These are phyloP conservation scores for Aspergillus latus DNA, from an alignment of 2,329 filamentous ascomycete species.

Conservation along the genomic window DNA sequence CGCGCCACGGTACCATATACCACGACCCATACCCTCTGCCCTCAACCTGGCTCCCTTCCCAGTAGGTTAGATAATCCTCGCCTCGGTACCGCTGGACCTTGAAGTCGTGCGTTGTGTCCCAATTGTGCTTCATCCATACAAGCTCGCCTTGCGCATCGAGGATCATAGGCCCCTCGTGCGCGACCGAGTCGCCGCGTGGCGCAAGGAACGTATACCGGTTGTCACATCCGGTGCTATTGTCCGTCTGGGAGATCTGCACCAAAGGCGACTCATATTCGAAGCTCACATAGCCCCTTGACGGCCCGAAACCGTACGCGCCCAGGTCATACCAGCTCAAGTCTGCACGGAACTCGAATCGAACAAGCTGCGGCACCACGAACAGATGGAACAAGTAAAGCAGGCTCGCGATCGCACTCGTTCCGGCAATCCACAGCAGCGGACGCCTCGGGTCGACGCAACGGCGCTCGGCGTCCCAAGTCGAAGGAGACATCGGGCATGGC, in stretches of 20 bases:
- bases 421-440: slow-evolving; percentile 1
- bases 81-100: slow-evolving; percentile 27
- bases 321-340: slow-evolving; percentile 31
- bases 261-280: slow-evolving; percentile 31
- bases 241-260: slow-evolving; percentile 27
- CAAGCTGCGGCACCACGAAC: slow-evolving; percentile 22
- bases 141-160: slow-evolving; percentile 29
- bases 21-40: slow-evolving; percentile 25
- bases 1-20: slow-evolving; percentile 24
- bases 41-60: slow-evolving; percentile 25
- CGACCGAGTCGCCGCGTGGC: slow-evolving; percentile 33
- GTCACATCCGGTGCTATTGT: slow-evolving; percentile 29
- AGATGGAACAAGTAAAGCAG: slow-evolving; percentile 22
- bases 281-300: slow-evolving; percentile 29
- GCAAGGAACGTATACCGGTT: slow-evolving; percentile 32
- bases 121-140: slow-evolving; percentile 29
- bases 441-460: background rate
- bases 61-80: slow-evolving; percentile 28
- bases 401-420: slow-evolving; percentile 12
- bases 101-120: slow-evolving; percentile 28
- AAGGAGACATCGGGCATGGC: background rate
- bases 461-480: background rate
- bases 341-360: slow-evolving; percentile 18
- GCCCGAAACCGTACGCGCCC: slow-evolving; percentile 33
- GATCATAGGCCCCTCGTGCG: slow-evolving; percentile 28